phyloP scores from a whole-genome alignment of 2,329 filamentous ascomycete genomes.

The Cladorrhinum sp. region DNA sequence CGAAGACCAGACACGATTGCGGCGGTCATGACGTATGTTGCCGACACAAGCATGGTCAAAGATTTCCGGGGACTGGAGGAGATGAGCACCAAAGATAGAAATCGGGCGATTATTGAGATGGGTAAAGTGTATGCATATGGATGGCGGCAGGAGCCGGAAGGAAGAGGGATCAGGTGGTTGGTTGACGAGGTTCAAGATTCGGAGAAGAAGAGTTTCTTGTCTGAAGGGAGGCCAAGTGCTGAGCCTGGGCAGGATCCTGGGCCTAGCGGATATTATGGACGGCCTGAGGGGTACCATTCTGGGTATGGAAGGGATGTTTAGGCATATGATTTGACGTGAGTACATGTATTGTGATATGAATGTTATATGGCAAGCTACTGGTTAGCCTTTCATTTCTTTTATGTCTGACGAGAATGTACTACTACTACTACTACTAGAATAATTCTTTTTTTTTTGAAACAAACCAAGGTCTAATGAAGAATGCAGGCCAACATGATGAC shows the following conservation, averaged over 20 bases:
- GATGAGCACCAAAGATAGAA: constrained; percentile 12
- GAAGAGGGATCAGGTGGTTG: constrained; percentile 18
- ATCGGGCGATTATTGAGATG: constrained; percentile 19
- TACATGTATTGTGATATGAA: not conserved
- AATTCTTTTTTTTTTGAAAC: too few relatives aligned
- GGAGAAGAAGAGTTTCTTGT: constrained; percentile 17
- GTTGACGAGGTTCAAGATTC: constrained; percentile 20
- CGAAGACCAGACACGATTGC: constrained; percentile 26
- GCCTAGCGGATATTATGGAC: not conserved
- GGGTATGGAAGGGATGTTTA: not conserved
- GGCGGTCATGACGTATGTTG: constrained; percentile 29
- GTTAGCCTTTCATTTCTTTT: too few relatives aligned
- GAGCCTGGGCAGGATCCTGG: not conserved
- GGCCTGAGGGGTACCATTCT: not conserved
- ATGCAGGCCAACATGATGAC: too few relatives aligned
- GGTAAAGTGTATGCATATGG: constrained; percentile 25
- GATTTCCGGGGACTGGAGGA: constrained; percentile 22
- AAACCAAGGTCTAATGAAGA: too few relatives aligned
- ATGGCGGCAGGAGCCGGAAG: constrained; percentile 16
- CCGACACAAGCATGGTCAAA: constrained; percentile 23
- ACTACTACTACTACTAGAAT: too few relatives aligned
- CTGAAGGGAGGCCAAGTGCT: not conserved
- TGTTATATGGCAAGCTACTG: not conserved
- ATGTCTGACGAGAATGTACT: too few relatives aligned
- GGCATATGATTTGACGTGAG: not conserved